Base-by-base conservation (phyloP, 1,284 basidiomycete species). In the Malassezia dermatis region DNA sequence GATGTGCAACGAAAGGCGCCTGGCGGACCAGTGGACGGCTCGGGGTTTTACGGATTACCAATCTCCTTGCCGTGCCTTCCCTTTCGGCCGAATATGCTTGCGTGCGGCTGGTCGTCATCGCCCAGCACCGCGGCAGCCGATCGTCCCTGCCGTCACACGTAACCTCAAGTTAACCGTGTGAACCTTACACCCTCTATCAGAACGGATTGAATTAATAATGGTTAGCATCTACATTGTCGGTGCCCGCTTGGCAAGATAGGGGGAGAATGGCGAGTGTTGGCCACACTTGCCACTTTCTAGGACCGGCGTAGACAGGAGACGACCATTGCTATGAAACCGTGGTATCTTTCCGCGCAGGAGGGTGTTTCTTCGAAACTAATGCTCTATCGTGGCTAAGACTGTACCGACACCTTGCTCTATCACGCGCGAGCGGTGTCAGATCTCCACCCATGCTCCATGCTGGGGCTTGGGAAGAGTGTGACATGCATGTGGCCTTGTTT, bases 21-120 rank as follows among this genome's bases (percentile, higher is more conserved):
- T 21, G 10, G 8, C 17, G 11, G 37, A 13, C 19, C 30, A 17
- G 23, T 26, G 12, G 28, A 28, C 17, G 37, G 40, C 31, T 57
- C 55, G 55, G 55, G 49, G 47, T 45, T 57, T 57, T 57, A 45
- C 55, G 55, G 55, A 51, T 57, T 40, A 57, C 55, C 44, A 51
- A 57, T 57, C 49, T 17, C 39, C 17, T 37, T 19, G 26, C 21
- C 48, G 12, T 31, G 42, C 24, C 34, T 11, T 26, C 34, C 34
- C 41, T 49, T 24, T 57, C 55, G 55, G 55, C 55, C 55, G 55
- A 56, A 48, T 28, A 35, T 26, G 27, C 26, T 21, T 26, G 24
- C n/a, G 37, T 27, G 34, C 46, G 46, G 8, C 24, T n/a, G 3
- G 34, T 27, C 41, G 24, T 28, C 46, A 15, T 28, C 43, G 41